Base-by-base conservation (phyloP, 306 rosid species). In the Pyrus bretschneideri region DNA sequence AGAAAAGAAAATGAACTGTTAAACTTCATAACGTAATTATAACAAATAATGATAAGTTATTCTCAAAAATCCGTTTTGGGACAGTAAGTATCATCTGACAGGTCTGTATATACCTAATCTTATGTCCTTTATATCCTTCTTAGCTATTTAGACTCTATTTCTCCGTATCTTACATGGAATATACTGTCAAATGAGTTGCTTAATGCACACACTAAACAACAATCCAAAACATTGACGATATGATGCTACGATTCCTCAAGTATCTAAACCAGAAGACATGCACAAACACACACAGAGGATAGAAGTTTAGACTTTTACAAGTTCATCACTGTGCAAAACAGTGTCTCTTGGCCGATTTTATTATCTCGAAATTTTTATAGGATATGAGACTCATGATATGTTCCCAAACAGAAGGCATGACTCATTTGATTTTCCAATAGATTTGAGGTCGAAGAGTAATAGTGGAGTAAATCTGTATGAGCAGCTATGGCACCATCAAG, bases 1-100 rank as follows among this genome's bases (percentile, higher is more conserved):
- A 68, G 44, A 27, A 74, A 66, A 52, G 45, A 71, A 74, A 81
- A 58, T 13, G 68, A 67, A 3, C n/a, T 33, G 58, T 9, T 59
- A 27, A 51, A 51, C 55, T 22, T 81, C 29, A 29, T 61, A 6
- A 12, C 1, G 68, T 45, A 64, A 78, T 38, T 33, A 31, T 8
- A 58, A 23, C 52, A 29, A 31, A 1, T 35, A 80, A 73, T n/a
- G 46, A 58, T n/a, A 62, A 78, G 14, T 23, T 15, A 40, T 58
- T 17, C 40, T 59, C 68, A 45, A 40, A 25, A 15, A 31, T 59
- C 19, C 58, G 6, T 59, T 73, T 40, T 59, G 4, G 25, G 40
- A 42, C 49, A 31, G 3, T 11, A 44, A 45, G 13, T 9, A 63
- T 30, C 52, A 72, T 55, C 51, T 9, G 27, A 38, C 22, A 42